Conservation (phyloP, 192 early-diverging fungal species). For the Coemansia sp. region DNA sequence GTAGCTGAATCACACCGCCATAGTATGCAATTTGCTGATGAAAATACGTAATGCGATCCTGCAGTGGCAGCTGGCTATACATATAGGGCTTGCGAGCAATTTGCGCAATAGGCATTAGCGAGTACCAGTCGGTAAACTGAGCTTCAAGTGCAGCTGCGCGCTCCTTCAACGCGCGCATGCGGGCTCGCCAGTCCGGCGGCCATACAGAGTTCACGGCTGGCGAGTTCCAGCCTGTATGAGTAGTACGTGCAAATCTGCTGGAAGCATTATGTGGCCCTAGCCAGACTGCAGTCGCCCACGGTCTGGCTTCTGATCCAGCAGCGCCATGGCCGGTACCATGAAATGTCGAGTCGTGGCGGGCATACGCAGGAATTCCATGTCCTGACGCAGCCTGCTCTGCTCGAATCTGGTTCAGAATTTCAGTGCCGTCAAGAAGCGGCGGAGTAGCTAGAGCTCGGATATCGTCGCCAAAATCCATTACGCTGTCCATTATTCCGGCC, state of each 20-base stretch:
- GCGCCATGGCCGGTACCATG: neutral
- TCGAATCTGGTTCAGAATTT: slow-evolving; percentile 32
- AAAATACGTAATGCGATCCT: slow-evolving; percentile 49
- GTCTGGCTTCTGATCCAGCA: neutral
- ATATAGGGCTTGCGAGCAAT: slow-evolving; percentile 33
- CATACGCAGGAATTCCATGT: neutral
- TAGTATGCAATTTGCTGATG: slow-evolving; percentile 52
- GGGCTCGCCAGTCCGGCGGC: slow-evolving; percentile 54
- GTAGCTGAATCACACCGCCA: slow-evolving; percentile 48
- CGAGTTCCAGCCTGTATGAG: slow-evolving; percentile 26
- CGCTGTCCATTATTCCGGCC: slow-evolving; percentile 41
- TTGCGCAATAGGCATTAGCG: slow-evolving; percentile 40
- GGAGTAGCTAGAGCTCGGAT: slow-evolving; percentile 39
- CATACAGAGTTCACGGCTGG: slow-evolving; percentile 24
- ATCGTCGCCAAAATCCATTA: slow-evolving; percentile 45
- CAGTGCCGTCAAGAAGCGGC: slow-evolving; percentile 39
- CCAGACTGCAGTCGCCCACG: slow-evolving; percentile 27
- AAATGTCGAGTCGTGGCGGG: slow-evolving; percentile 10
- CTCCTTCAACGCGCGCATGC: slow-evolving; percentile 46
- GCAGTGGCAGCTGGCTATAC: slow-evolving; percentile 45
- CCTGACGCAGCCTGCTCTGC: slow-evolving; percentile 19
- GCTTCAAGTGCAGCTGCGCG: slow-evolving; percentile 34
- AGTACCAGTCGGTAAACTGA: slow-evolving; percentile 48
- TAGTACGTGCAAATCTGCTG: slow-evolving; percentile 13
- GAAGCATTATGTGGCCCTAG: slow-evolving; percentile 25